These are phyloP conservation scores for Lodderomyces elongisporus DNA, from an alignment of 1,139 yeast species.

Conservation along the genomic window DNA sequence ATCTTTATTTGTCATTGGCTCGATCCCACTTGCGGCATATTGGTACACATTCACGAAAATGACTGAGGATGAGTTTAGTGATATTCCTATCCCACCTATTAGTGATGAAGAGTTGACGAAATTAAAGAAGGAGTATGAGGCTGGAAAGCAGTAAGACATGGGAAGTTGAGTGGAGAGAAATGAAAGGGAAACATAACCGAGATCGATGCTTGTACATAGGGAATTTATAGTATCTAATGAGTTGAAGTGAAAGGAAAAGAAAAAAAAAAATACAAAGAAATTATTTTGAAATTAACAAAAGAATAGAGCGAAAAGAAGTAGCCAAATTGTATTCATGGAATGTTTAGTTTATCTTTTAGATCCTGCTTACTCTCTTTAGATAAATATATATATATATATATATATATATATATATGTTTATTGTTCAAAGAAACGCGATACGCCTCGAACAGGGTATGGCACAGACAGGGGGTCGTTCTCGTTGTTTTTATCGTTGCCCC, in stretches of 20 bases:
- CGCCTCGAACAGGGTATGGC: conserved; percentile 28
- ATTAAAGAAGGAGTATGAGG: conserved; percentile 65
- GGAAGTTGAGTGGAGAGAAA: background rate
- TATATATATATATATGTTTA: conserved; percentile 1
- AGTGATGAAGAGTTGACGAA: conserved; percentile 69
- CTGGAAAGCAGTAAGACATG: conserved; percentile 21
- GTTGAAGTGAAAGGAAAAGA: too few species aligned
- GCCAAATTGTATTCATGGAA: too few species aligned
- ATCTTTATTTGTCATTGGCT: conserved; percentile 52
- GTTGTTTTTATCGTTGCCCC: conserved; percentile 1
- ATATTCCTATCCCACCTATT: conserved; percentile 91
- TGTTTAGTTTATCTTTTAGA: too few species aligned
- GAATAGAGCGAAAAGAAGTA: too few species aligned
- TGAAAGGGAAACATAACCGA: background rate
- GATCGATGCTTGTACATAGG: conserved; percentile 2
- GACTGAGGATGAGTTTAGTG: conserved; percentile 78
- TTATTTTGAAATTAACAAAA: too few species aligned
- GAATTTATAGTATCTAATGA: background rate
- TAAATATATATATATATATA: too few species aligned
- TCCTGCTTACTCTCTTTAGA: too few species aligned
- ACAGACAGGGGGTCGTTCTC: conserved; percentile 5
- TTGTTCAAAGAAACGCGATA: conserved; percentile 15
- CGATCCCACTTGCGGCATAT: conserved; percentile 68
- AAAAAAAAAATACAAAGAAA: background rate
- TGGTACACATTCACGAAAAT: conserved; percentile 67